Conservation (phyloP, 345 rosid genomes). For the Ailanthus altissimus region DNA sequence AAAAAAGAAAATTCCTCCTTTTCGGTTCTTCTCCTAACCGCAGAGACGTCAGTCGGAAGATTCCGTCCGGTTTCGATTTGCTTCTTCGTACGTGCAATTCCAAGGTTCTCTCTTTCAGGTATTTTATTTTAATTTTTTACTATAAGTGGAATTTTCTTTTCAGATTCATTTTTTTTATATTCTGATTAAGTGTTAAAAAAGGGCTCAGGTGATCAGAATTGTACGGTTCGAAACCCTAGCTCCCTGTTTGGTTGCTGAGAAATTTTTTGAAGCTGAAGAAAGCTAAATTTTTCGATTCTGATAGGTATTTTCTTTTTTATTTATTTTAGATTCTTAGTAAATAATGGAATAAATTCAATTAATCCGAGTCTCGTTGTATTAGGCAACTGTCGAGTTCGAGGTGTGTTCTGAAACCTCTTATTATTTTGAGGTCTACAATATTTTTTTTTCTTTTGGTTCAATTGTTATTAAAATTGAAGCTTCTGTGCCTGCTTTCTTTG, state of each 20-base stretch:
- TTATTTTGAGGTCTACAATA: not conserved
- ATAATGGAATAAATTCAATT: conserved; percentile 12
- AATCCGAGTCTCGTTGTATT: conserved; percentile 16
- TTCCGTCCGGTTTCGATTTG: conserved; percentile 41
- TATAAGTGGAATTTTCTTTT: conserved; percentile 9
- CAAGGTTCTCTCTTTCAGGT: conserved; percentile 33
- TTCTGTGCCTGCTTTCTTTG: conserved; percentile 14
- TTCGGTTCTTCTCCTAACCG: conserved; percentile 42
- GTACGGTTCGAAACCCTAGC: conserved; percentile 45
- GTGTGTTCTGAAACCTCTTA: not conserved
- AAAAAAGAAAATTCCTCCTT: conserved; percentile 28
- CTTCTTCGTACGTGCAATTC: conserved; percentile 15
- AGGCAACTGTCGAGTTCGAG: conserved; percentile 4
- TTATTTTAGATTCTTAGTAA: not conserved
- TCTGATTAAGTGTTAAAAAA: not conserved
- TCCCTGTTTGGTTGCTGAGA: conserved; percentile 26
- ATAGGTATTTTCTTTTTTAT: conserved; percentile 1
- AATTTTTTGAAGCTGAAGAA: conserved; percentile 16
- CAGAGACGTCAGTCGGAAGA: conserved; percentile 48
- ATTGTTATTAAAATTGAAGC: not conserved
- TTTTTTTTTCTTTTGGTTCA: not conserved
- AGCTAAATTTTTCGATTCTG: not conserved
- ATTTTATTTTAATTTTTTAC: conserved; percentile 9
- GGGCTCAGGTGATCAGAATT: conserved; percentile 15
- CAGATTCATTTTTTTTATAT: not conserved